Evolutionary conservation across 768 basidiomycete genomes (phyloP), one percentile per base, ranked within the genome.

Genomic region (Phaffia tasmanica): DNA sequence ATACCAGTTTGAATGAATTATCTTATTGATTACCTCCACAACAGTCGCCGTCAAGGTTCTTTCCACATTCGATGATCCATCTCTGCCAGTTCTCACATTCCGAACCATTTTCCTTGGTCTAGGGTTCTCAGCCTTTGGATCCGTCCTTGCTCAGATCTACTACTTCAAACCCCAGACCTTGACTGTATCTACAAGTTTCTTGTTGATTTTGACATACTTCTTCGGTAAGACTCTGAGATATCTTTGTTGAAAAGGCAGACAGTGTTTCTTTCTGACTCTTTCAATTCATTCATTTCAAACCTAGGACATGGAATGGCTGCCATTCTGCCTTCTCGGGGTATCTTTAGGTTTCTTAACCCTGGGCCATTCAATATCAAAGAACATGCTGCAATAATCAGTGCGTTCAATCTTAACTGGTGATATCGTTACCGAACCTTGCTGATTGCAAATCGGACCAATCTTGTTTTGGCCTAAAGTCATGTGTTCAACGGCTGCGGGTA

Each of bases 1-100:
- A 57, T 32, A 57, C 27, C 27, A 57, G 18, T 7, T 57, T 57
- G 27, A 19, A 7, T 27, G 27, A 57, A 57, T 27, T 6, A 19
- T 9, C 27, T n/a, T 3, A 29, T 27, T 16, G 19, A n/a, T 32
- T 23, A 7, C 56, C 15, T 25, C 54, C 63, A 21, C 77, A 76
- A 70, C 78, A 79, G 76, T 80, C 64, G 77, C 77, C 55, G 71
- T 78, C 72, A 79, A 78, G 74, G 78, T 79, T 56, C 65, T 79
- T 67, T 72, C 72, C 27, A 72, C 71, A 18, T 65, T 72, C 50
- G 73, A 74, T 57, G 73, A 74, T 56, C 64, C 70, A 0, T 53
- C 61, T 1, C 64, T 72, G 16, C 72, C 71, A 15, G 73, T 70
- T 30, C 56, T 74, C 66, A 76, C 75, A 15, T 75, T 76, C 70